Base-by-base conservation (phyloP, 192 early-diverging fungal species). In the Coemansia guatemalensis region DNA sequence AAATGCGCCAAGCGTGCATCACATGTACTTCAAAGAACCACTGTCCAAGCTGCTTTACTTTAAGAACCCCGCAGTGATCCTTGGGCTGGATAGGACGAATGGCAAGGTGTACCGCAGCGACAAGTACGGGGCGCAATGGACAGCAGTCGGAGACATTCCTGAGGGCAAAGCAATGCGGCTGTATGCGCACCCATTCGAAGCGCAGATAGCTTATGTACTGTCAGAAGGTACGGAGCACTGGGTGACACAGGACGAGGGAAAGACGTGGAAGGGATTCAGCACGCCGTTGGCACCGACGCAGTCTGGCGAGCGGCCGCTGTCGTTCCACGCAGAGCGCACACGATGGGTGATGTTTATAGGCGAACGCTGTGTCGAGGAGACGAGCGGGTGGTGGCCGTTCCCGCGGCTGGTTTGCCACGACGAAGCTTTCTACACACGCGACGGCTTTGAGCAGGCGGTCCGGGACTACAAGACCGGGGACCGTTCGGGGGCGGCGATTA, bases 321-420 rank as follows among this genome's bases (percentile, higher is more conserved):
- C 55, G 56, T 95, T 95, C 68, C 90, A 95, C 61, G 89, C 92
- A 0, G 80, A 81, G 44, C 75, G 90, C 7, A 27, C 84, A 0
- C 65, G 82, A 33, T 86, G 86, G 82, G 74, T 94, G 41, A 39
- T 95, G 47, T 92, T 88, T 68, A 78, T 68, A 33, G 88, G 84
- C 23, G 69, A 71, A 9, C 76, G 74, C 20, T 89, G 90, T 64
- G 67, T 77, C 2, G 58, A 75, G 49, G 74, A 68, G 49, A 74
- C 54, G n/a, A 51, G 68, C 47, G 78, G 78, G 11, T 74, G 72
- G 78, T 77, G 81, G 78, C 71, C 78, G 56, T 76, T 80, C 21
- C 72, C 69, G 0, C 55, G 60, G 23, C 54, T 62, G 27, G 65
- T 85, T 26, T 91, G 91, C 65, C 83, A 84, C 26, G 85, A 85